Evolutionary conservation across 495 filamentous ascomycete species (phyloP).

Genomic region (Bathelium albidoporum): DNA sequence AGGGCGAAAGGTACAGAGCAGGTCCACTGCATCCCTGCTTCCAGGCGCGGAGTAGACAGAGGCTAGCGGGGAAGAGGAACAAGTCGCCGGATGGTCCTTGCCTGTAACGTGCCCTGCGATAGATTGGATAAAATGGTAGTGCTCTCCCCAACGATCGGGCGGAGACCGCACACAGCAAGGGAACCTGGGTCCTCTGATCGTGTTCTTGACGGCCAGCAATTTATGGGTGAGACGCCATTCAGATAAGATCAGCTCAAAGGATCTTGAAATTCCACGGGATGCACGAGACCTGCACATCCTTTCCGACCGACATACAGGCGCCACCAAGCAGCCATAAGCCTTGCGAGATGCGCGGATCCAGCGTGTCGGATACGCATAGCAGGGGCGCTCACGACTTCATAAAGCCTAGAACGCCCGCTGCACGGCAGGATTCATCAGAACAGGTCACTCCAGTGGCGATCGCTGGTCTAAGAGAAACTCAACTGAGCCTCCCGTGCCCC

Average conservation of each 20-base stretch:
- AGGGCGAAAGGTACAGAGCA: no score
- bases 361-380: neutral
- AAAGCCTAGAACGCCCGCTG: neutral
- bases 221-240: neutral
- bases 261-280: neutral
- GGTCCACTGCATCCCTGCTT: neutral
- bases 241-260: neutral
- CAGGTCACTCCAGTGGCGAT: neutral
- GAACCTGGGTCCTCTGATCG: neutral
- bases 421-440: neutral
- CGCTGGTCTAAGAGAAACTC: neutral
- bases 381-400: neutral
- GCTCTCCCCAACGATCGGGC: no score
- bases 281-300: neutral
- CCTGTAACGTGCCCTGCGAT: neutral
- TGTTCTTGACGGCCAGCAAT: neutral
- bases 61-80: neutral
- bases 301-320: neutral
- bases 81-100: neutral
- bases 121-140: neutral
- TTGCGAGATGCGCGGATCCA: neutral
- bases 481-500: neutral
- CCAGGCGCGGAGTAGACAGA: neutral
- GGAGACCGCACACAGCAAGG: neutral
- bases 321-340: neutral